Base-by-base conservation (phyloP, 495 filamentous ascomycete species). In the Podospora appendiculata region DNA sequence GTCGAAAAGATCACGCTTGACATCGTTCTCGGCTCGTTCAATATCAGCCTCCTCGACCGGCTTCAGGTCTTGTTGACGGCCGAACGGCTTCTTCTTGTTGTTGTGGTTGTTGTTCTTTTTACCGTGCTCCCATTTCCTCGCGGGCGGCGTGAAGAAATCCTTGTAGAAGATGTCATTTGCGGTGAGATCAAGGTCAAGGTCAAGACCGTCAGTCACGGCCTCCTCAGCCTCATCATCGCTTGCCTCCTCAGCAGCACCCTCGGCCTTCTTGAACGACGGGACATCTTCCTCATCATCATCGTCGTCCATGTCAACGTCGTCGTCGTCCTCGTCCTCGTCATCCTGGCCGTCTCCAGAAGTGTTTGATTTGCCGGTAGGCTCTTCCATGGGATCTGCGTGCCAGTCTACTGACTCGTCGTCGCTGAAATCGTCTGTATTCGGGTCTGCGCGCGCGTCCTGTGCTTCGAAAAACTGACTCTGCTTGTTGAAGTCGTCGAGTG, bases 401-500 rank as follows among this genome's bases (percentile, higher is more conserved):
- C 88, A 95, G 58, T 96, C 86, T 36, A 95, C 66, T 10, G 88
- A 84, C 58, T 94, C 90, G 43, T 94, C 90, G 44, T 92, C 90
- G 54, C 72, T 77, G 50, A 75, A 76, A 6, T 56, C 58, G 45
- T 82, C 79, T 33, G 83, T 79, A 55, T 80, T 79, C 7, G 81
- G 79, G 55, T 87, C 87, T 5, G 65, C 78, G 32, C 72, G 68
- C 10, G 75, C 76, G 70, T 97, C 93, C 65, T 87, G 84, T 58
- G 86, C 82, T 65, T 97, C 94, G 34, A 94, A 78, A 52, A 84
- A 80, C 59, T 95, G 87, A 5, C 89, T 86, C 61, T 94, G 87
- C 59, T 84, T 89, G 76, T 98, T 98, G 78, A 98, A 98, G 47
- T 95, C 84, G 54, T 97, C 90, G 55, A 98, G 95, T 1, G 89